These are phyloP conservation scores for Cymodocea nodosa DNA, from an alignment of 116 monocot genomes.

Conservation along the genomic window DNA sequence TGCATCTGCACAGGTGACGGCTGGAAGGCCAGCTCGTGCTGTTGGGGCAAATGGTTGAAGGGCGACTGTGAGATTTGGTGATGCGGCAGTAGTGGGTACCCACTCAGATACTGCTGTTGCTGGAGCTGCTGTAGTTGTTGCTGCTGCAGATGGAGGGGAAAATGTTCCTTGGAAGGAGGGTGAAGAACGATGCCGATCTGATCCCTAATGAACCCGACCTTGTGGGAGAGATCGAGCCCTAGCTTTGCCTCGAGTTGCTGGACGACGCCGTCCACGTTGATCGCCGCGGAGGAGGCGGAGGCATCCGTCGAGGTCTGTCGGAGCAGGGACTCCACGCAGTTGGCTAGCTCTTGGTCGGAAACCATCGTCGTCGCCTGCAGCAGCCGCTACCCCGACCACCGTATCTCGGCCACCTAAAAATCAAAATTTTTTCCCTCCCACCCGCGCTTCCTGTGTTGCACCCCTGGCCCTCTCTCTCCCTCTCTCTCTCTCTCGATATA, in stretches of 20 bases:
- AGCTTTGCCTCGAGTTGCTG: constrained; percentile 66
- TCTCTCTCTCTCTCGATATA: no score
- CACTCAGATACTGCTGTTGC: constrained; percentile 11
- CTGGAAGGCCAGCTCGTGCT: constrained; percentile 20
- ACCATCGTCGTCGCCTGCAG: constrained; percentile 22
- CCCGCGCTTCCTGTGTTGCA: not conserved
- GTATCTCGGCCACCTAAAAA: not conserved
- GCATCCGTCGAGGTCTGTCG: constrained; percentile 24
- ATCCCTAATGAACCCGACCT: constrained; percentile 65
- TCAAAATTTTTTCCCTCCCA: not conserved
- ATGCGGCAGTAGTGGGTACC: constrained; percentile 8
- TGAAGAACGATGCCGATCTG: constrained; percentile 50
- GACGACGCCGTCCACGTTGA: constrained; percentile 42
- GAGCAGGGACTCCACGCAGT: constrained; percentile 69
- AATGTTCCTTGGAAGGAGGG: constrained; percentile 14
- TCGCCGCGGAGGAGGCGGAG: constrained; percentile 7
- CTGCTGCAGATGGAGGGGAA: constrained; percentile 10
- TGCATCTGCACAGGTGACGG: constrained; percentile 8
- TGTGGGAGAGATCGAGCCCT: constrained; percentile 78
- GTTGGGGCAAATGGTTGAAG: constrained; percentile 15
- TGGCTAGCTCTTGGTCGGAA: constrained; percentile 75
- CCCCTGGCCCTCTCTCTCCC: no score
- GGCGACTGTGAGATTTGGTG: constrained; percentile 15
- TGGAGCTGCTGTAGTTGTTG: constrained; percentile 9
- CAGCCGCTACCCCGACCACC: not conserved